Conservation (phyloP, 176 grass and related monocot genomes). For the Ensete glaucum region DNA sequence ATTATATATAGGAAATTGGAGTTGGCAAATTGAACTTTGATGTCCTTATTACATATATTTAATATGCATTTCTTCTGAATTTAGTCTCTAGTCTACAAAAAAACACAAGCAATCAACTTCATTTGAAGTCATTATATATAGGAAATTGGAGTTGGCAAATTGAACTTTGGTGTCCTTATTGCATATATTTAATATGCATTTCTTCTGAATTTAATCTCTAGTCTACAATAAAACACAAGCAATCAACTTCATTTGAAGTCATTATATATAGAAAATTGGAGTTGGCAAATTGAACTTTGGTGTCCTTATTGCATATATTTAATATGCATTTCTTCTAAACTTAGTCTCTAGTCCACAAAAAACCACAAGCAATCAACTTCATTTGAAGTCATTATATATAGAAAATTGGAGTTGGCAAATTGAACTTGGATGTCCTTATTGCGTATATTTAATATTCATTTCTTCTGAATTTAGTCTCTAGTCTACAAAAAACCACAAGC, state of each 20-base stretch:
- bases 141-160: neutral
- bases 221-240: too few relatives aligned
- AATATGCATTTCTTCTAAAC: neutral
- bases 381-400: neutral
- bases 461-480: neutral
- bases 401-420: neutral
- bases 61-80: neutral
- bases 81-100: too few relatives aligned
- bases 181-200: constrained; percentile 1
- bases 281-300: neutral
- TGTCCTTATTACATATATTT: neutral
- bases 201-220: neutral
- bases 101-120: too few relatives aligned
- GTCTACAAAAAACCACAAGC: too few relatives aligned
- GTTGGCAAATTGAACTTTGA: neutral
- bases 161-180: neutral
- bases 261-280: neutral
- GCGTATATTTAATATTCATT: constrained; percentile 1
- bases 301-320: neutral
- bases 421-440: neutral
- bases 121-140: neutral
- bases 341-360: too few relatives aligned
- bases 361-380: too few relatives aligned
- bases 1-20: neutral
- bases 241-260: too few relatives aligned